These are phyloP conservation scores for Cicer chorassanicum DNA, from an alignment of 306 rosid genomes.

Conservation along the genomic window DNA sequence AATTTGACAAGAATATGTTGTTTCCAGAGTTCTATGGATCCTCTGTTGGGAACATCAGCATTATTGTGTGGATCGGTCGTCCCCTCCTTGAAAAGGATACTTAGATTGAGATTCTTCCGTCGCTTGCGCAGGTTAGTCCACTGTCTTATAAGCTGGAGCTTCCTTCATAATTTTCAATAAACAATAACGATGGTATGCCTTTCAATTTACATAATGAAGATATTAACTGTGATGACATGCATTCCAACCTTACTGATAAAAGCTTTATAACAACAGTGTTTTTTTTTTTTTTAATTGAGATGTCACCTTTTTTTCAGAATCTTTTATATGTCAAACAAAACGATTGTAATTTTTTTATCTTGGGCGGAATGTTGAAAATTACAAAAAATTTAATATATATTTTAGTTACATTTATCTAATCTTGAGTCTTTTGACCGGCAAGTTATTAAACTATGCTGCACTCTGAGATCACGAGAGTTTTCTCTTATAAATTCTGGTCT, in stretches of 20 bases:
- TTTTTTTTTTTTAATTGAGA: background rate
- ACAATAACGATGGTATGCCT: conserved; percentile 29
- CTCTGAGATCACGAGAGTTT: conserved; percentile 37
- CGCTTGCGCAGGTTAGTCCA: conserved; percentile 61
- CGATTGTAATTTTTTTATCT: background rate
- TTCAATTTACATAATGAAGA: conserved; percentile 2
- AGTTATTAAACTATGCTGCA: conserved; percentile 14
- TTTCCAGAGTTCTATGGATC: conserved; percentile 84
- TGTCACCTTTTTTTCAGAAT: background rate
- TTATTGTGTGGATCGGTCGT: conserved; percentile 57
- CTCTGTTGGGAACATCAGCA: conserved; percentile 67
- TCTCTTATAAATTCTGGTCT: conserved; percentile 17
- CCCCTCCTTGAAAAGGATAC: conserved; percentile 58
- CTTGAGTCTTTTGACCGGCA: background rate
- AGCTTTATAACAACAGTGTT: background rate
- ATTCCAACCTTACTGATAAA: conserved; percentile 7
- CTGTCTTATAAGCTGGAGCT: conserved; percentile 33
- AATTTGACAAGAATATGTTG: conserved; percentile 42
- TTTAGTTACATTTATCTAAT: conserved; percentile 24
- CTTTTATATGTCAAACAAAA: background rate
- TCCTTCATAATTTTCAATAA: conserved; percentile 21
- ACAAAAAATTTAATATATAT: conserved; percentile 13
- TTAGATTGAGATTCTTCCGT: conserved; percentile 62
- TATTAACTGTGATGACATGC: background rate
- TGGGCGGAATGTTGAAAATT: conserved; percentile 22